Percentiles rank a stretch among this genome's conserved stretches.
Evolutionary conservation across 441 rosid species (phyloP).

Genomic region (Erodium texanum): DNA sequence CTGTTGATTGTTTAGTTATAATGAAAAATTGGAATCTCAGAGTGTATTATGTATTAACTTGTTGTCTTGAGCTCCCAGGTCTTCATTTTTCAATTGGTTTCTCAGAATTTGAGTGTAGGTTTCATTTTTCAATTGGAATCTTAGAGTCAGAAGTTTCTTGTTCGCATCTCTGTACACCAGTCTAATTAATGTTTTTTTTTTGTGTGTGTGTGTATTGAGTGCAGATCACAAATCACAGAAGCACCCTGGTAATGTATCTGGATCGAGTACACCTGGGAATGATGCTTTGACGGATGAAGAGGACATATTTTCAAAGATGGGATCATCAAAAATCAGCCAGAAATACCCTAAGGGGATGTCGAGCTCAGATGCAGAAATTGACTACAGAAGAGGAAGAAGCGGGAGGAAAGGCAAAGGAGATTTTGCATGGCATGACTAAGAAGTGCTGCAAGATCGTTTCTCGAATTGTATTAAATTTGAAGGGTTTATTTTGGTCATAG

Average conservation of each 20-base stretch:
- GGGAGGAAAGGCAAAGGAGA: slow-evolving; percentile 67
- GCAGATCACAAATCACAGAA: slow-evolving; percentile 45
- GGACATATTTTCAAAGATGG: slow-evolving; percentile 25
- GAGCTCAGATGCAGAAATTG: slow-evolving; percentile 90
- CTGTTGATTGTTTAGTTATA: too few relatives aligned
- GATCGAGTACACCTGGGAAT: slow-evolving; percentile 11
- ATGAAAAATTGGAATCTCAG: background rate
- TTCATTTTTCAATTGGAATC: too few relatives aligned
- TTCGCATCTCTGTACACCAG: too few relatives aligned
- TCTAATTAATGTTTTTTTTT: too few relatives aligned
- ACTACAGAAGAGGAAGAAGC: slow-evolving; percentile 47
- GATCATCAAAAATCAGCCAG: slow-evolving; percentile 26
- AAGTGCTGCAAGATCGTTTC: too few relatives aligned
- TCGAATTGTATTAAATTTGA: background rate
- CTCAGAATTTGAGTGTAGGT: too few relatives aligned
- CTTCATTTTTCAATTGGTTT: too few relatives aligned
- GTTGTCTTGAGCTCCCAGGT: too few relatives aligned
- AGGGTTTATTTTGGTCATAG: background rate
- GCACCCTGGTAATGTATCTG: slow-evolving; percentile 25
- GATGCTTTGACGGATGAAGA: slow-evolving; percentile 34
- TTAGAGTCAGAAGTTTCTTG: too few relatives aligned
- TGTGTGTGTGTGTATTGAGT: background rate
- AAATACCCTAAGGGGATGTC: slow-evolving; percentile 55
- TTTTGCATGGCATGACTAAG: slow-evolving; percentile 16
- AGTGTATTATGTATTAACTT: background rate